Conservation (phyloP, 805 yeast genomes). For the Metschnikowia reukaufii region DNA sequence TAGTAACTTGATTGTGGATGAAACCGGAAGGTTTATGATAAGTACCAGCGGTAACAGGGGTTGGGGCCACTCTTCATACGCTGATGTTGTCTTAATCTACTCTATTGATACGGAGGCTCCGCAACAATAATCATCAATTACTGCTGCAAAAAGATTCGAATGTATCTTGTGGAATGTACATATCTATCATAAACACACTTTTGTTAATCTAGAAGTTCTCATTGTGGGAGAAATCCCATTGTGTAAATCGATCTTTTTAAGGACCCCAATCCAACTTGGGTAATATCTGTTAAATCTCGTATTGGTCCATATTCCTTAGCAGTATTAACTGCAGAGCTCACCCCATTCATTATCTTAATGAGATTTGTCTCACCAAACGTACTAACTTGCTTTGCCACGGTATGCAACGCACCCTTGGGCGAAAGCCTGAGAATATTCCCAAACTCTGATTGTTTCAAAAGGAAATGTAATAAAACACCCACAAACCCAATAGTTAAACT, state of each 20-base stretch:
- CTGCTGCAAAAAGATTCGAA: background rate
- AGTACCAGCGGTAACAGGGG: slow-evolving; percentile 95
- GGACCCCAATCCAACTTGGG: slow-evolving; percentile 38
- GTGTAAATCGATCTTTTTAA: slow-evolving; percentile 30
- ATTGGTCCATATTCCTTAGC: slow-evolving; percentile 22
- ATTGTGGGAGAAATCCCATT: slow-evolving; percentile 4
- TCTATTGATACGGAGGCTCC: slow-evolving; percentile 56
- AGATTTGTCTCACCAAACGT: background rate
- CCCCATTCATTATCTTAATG: background rate
- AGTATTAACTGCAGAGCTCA: slow-evolving; percentile 15
- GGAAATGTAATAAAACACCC: slow-evolving; percentile 38
- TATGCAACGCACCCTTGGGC: background rate
- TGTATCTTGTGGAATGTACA: background rate
- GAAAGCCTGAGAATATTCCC: slow-evolving; percentile 3
- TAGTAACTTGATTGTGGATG: slow-evolving; percentile 77
- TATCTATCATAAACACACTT: background rate
- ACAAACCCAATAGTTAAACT: slow-evolving; percentile 41
- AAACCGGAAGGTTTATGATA: slow-evolving; percentile 82
- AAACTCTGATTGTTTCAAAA: slow-evolving; percentile 24
- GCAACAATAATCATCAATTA: background rate
- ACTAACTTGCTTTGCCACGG: background rate
- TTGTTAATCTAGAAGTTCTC: background rate
- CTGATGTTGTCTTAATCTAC: slow-evolving; percentile 80
- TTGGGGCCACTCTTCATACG: slow-evolving; percentile 77
- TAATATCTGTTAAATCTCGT: slow-evolving; percentile 21